phyloP scores from a whole-genome alignment of 108 stramenopile genomes.

The Skeletonema tropicum region DNA sequence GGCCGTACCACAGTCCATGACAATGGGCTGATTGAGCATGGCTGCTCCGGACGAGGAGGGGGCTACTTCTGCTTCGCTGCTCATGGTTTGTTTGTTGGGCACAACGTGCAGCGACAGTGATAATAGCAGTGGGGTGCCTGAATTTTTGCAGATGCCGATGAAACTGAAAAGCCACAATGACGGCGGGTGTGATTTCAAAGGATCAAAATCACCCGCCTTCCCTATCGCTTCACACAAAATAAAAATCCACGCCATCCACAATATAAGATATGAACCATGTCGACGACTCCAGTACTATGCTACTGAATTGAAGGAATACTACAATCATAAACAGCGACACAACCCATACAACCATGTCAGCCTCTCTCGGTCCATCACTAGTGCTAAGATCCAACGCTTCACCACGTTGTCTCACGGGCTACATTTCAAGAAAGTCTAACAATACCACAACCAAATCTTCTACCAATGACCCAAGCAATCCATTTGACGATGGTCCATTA shows the following conservation, averaged over 20 bases:
- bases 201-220: too few relatives aligned
- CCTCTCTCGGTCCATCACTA: constrained; percentile 48
- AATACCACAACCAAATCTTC: background rate
- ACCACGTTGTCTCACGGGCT: constrained; percentile 41
- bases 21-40: constrained; percentile 93
- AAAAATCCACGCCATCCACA: too few relatives aligned
- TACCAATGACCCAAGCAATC: constrained; percentile 12
- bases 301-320: too few relatives aligned
- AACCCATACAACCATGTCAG: constrained; percentile 18
- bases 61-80: background rate
- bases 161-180: too few relatives aligned
- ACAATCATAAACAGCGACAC: too few relatives aligned
- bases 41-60: constrained; percentile 32
- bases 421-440: background rate
- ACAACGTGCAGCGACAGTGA: too few relatives aligned
- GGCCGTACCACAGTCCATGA: constrained; percentile 95
- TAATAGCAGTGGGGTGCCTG: too few relatives aligned
- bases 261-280: too few relatives aligned
- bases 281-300: too few relatives aligned
- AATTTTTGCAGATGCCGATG: too few relatives aligned
- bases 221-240: too few relatives aligned
- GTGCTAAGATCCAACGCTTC: constrained; percentile 45
- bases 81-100: background rate
- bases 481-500: constrained; percentile 37
- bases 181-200: too few relatives aligned